Evolutionary conservation across 2,329 filamentous ascomycete genomes (phyloP), one percentile per base, ranked within the genome.

Genomic region (Onygenales sp.): DNA sequence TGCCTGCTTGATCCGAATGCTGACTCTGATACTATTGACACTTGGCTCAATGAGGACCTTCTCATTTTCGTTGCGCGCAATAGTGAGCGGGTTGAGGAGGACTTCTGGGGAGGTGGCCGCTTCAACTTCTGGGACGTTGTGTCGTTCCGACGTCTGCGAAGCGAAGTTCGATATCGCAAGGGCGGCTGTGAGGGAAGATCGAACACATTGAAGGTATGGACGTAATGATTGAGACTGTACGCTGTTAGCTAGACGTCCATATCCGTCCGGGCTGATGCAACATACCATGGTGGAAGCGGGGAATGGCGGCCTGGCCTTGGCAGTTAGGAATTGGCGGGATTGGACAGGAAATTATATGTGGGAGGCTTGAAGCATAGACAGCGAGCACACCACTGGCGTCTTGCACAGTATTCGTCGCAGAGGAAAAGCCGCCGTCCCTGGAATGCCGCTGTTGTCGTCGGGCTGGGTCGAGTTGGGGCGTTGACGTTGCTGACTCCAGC

Each of bases 1-100:
- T 57, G 93, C 93, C 78, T 98, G 93, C 77, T 98, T 98, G 73
- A 98, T 96, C 78, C 92, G 89, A 76, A 98, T 95, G 80, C 89
- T 95, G 66, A 98, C 87, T 62, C 93, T 86, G 62, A 98, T 87
- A 62, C 88, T 94, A 80, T 98, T 98, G 75, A 97, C 86, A 70
- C 88, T 93, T 52, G 93, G 91, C 76, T 97, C 92, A 68, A 97
- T 95, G 57, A 95, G 78, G 61, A 98, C 92, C 63, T 87, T 85
- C 80, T 98, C 93, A 70, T 96, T 95, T 74, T 97, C 91, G 73
- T 98, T 98, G 59, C 93, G 85, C 58, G 92, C 87, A 62, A 98
- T 84, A 32, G 86, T 90, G 59, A 98, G 77, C 14, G 92, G 91
- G 65, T 93, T 95, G 56, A 98, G 79, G 21, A 98, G 81, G 56